Evolutionary conservation across 306 rosid genomes (phyloP).

Genomic region (Ziziphus jujuba): DNA sequence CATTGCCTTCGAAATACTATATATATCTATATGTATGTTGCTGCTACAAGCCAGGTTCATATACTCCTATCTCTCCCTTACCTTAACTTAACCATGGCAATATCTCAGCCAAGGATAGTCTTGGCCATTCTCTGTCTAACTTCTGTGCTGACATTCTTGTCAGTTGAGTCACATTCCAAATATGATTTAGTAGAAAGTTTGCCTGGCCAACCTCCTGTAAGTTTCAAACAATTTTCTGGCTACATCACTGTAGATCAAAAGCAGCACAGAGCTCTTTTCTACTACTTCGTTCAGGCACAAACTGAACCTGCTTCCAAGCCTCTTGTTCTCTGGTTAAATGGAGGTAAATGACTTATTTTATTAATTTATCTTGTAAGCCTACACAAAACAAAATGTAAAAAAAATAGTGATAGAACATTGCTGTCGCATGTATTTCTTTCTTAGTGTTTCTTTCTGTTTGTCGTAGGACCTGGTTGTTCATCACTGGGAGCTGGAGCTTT

Average conservation of each 20-base stretch:
- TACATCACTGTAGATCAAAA: constrained; percentile 30
- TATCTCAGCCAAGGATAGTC: constrained; percentile 7
- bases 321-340: constrained; percentile 43
- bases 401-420: neutral
- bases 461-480: constrained; percentile 45
- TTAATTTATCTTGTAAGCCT: neutral
- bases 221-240: constrained; percentile 41
- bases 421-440: neutral
- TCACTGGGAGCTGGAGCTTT: constrained; percentile 45
- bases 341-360: constrained; percentile 23
- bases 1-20: neutral
- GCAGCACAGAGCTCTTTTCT: constrained; percentile 35
- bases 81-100: constrained; percentile 9
- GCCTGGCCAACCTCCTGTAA: constrained; percentile 35
- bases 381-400: too few species aligned
- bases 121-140: neutral
- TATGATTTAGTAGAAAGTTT: constrained; percentile 29
- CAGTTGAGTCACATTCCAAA: constrained; percentile 9
- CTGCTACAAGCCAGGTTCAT: neutral
- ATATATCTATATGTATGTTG: neutral
- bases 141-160: neutral
- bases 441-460: neutral
- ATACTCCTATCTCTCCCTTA: neutral
- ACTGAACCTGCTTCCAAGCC: constrained; percentile 38
- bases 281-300: constrained; percentile 43